These are phyloP conservation scores for Massarina eburnea DNA, from an alignment of 2,329 filamentous ascomycete species.

Conservation along the genomic window DNA sequence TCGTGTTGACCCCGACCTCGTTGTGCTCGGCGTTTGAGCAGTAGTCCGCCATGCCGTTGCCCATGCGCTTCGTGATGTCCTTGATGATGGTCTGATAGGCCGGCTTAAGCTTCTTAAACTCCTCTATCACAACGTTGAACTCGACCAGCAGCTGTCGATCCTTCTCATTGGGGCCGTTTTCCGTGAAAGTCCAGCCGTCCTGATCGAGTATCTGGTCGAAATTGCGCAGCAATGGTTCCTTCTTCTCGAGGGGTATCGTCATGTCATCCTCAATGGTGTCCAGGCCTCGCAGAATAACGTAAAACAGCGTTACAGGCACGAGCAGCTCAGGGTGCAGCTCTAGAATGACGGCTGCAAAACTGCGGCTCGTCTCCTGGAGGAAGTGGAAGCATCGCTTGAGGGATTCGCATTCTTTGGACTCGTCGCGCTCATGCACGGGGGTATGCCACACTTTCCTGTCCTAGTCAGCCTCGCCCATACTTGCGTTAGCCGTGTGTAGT, in stretches of 20 bases:
- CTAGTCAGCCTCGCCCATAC: conserved; percentile 1
- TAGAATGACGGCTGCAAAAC: conserved; percentile 90
- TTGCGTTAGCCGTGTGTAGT: conserved; percentile 16
- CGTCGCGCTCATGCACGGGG: conserved; percentile 81
- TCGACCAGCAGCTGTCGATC: conserved; percentile 89
- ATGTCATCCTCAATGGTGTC: conserved; percentile 99
- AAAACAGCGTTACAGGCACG: conserved; percentile 87
- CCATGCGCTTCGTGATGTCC: conserved; percentile 93
- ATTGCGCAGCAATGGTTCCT: conserved; percentile 80
- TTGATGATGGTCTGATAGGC: conserved; percentile 84
- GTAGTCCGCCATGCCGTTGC: conserved; percentile 98
- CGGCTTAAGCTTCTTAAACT: conserved; percentile 86
- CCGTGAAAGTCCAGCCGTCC: conserved; percentile 88
- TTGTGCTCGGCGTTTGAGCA: conserved; percentile 80
- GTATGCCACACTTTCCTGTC: conserved; percentile 94
- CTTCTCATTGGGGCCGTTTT: conserved; percentile 88
- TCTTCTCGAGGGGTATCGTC: conserved; percentile 77
- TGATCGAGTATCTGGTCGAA: conserved; percentile 78
- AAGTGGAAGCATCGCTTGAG: conserved; percentile 83
- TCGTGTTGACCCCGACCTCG: conserved; percentile 74
- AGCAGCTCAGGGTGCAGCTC: conserved; percentile 94
- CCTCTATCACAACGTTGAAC: conserved; percentile 82
- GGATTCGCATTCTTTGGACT: conserved; percentile 70
- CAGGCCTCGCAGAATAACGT: conserved; percentile 85
- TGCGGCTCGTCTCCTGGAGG: conserved; percentile 85